These are phyloP conservation scores for Closterium sp. DNA, from an alignment of 139 green algal species.

Conservation along the genomic window DNA sequence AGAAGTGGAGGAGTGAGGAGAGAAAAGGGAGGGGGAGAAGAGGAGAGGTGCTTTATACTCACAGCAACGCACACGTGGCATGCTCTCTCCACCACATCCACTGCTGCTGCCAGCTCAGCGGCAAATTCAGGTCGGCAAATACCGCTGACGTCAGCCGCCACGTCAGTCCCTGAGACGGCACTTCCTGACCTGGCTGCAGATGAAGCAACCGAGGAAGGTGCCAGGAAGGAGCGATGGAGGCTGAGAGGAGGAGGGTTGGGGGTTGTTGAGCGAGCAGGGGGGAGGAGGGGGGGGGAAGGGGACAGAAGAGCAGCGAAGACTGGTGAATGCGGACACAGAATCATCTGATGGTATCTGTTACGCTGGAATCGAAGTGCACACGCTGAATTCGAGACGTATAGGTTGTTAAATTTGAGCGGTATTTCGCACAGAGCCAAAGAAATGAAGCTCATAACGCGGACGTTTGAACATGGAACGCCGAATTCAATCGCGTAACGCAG, in stretches of 20 bases:
- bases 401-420: no score
- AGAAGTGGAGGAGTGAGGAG: neutral
- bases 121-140: neutral
- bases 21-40: neutral
- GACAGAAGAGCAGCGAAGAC: neutral
- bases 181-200: neutral
- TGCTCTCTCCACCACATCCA: conserved; percentile 17
- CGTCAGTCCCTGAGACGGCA: neutral
- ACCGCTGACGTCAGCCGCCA: neutral
- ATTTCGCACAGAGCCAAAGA: no score
- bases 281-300: no score
- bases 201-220: neutral
- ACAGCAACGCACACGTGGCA: conserved; percentile 24
- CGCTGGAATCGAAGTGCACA: no score
- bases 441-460: no score
- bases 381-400: no score
- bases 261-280: neutral
- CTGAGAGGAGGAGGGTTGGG: neutral
- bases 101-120: conserved; percentile 17
- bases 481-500: no score
- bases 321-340: no score
- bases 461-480: no score
- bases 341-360: no score
- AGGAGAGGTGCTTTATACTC: neutral
- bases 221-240: neutral